A percentile compares a stretch with the other conserved stretches of the same genome.
Conservation (phyloP, 2,329 filamentous ascomycete genomes). For the Botryotinia convoluta region DNA sequence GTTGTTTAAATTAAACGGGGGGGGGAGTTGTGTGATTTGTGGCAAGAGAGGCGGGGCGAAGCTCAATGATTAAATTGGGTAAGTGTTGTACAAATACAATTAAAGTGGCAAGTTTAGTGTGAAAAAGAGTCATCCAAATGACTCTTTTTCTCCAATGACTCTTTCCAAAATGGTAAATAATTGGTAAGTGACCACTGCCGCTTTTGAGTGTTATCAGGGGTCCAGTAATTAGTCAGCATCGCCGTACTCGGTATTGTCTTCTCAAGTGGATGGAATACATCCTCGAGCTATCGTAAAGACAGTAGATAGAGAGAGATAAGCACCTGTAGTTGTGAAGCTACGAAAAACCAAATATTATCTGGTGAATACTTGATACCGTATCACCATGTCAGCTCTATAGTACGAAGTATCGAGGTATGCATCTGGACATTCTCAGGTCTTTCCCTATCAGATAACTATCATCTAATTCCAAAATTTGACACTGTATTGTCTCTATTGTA, state of each 20-base stretch:
- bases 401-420: not conserved
- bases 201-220: not conserved
- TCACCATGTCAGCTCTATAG: not conserved
- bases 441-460: not conserved
- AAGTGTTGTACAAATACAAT: not conserved
- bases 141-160: not conserved
- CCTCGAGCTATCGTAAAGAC: not conserved
- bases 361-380: not conserved
- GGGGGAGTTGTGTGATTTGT: not conserved
- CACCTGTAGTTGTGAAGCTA: not conserved
- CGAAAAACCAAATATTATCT: not conserved
- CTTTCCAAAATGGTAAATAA: not conserved
- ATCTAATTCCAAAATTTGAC: not conserved
- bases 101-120: not conserved
- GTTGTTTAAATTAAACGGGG: not conserved
- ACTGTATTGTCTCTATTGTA: not conserved
- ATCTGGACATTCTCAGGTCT: not conserved
- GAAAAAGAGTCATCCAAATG: not conserved
- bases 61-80: not conserved
- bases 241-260: not conserved
- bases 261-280: not conserved
- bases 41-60: conserved; percentile 2
- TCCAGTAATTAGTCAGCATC: not conserved
- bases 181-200: not conserved
- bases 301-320: not conserved